Evolutionary conservation across 2,329 filamentous ascomycete genomes (phyloP).

Genomic region (Furcasterigmium sp.): DNA sequence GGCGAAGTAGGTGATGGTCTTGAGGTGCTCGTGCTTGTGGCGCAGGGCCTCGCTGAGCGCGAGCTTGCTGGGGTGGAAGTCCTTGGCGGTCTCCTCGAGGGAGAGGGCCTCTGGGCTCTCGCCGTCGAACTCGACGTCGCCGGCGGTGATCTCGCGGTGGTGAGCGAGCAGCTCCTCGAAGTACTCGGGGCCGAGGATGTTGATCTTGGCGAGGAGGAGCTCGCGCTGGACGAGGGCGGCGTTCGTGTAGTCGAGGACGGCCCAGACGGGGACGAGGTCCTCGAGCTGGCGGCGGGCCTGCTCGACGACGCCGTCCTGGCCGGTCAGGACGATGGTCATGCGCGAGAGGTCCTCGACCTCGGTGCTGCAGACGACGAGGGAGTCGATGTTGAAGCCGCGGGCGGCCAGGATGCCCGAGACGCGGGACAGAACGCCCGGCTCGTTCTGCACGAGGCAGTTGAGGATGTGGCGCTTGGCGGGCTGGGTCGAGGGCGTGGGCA

Average conservation of each 20-base stretch:
- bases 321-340: conserved; percentile 97
- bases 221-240: conserved; percentile 94
- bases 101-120: conserved; percentile 25
- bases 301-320: conserved; percentile 95
- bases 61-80: conserved; percentile 88
- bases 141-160: conserved; percentile 77
- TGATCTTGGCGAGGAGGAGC: conserved; percentile 91
- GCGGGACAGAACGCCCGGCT: conserved; percentile 93
- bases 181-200: conserved; percentile 94
- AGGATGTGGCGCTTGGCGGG: conserved; percentile 93
- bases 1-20: conserved; percentile 91
- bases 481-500: conserved; percentile 73
- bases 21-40: conserved; percentile 96
- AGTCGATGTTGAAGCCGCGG: conserved; percentile 98
- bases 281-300: conserved; percentile 93
- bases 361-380: conserved; percentile 93
- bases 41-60: conserved; percentile 83
- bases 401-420: conserved; percentile 95
- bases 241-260: conserved; percentile 91
- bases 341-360: conserved; percentile 94
- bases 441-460: conserved; percentile 98
- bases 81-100: conserved; percentile 46
- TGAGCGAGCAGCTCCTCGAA: conserved; percentile 96
- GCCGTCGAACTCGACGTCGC: conserved; percentile 37
- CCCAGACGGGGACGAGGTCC: conserved; percentile 96